These are phyloP conservation scores for Blastobotrys persicus DNA, from an alignment of 1,139 yeast species.

Conservation along the genomic window DNA sequence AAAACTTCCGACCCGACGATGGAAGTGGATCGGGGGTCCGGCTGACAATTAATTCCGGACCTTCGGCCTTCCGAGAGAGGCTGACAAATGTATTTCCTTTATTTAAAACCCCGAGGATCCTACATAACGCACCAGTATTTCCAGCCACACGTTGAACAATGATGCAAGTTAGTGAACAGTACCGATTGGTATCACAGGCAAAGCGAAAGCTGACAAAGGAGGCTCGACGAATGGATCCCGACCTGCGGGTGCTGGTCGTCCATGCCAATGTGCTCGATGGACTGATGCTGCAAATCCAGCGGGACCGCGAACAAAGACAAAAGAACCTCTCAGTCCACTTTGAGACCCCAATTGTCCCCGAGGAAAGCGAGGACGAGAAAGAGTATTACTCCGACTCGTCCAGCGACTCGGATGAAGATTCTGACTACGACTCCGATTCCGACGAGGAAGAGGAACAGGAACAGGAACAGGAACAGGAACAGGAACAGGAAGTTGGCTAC, in stretches of 20 bases:
- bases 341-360: conserved; percentile 7
- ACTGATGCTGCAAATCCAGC: conserved; percentile 49
- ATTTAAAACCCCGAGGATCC: too few relatives aligned
- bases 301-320: conserved; percentile 20
- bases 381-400: conserved; percentile 13
- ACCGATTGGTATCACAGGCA: conserved; percentile 65
- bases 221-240: conserved; percentile 58
- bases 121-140: too few relatives aligned
- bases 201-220: conserved; percentile 64
- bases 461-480: conserved; percentile 15
- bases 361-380: conserved; percentile 6
- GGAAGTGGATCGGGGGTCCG: too few relatives aligned
- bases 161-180: conserved; percentile 46
- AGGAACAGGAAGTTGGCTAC: conserved; percentile 8
- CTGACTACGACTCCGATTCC: conserved; percentile 14
- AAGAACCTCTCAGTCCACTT: conserved; percentile 12
- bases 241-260: conserved; percentile 59
- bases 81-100: neutral
- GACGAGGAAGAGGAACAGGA: conserved; percentile 16
- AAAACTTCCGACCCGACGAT: too few relatives aligned
- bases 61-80: too few relatives aligned
- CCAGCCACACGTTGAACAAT: neutral
- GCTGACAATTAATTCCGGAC: too few relatives aligned
- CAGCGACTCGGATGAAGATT: conserved; percentile 13
- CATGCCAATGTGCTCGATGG: conserved; percentile 75